Base-by-base conservation (phyloP, 2,329 filamentous ascomycete genomes). In the Ilyonectria robusta region DNA sequence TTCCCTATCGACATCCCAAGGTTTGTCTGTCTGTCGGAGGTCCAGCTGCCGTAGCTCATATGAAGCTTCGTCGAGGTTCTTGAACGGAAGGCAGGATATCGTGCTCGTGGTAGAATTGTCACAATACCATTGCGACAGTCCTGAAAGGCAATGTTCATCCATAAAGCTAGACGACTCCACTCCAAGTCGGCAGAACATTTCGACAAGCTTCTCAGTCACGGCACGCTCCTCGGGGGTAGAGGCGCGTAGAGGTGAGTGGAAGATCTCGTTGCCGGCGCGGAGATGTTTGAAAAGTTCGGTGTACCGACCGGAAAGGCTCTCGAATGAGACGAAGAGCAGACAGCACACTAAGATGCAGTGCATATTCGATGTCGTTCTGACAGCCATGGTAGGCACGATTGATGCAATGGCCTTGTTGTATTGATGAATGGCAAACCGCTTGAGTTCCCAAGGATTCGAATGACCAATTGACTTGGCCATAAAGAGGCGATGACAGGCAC, bases 251-350 rank as follows among this genome's bases (percentile, higher is more conserved):
- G 62, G 70, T 7, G 66, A 66, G 3, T 58, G 61, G 2, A 72
- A 63, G 0, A 76, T 35, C n/a, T 47, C 46, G 0, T 58, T 67
- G 11, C 73, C 73, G 0, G 70, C 70, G 4, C 67, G 61, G 2
- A 76, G 70, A 17, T 76, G 74, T 13, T 64, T 64, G 17, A 75
- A 50, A 0, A 70, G 68, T 33, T 76, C 73, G 0, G 66, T 56
- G 40, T 76, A 75, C 3, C 71, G 64, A 10, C 73, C 74, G 1
- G 65, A 68, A 21, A 76, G 66, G 2, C 70, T 54, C 50, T 76
- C 74, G 8, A 75, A 70, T 0, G 72, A 73, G 2, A 76, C 61
- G 7, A 76, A 75, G 1, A 76, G 21, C 0, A 76, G 44, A 31
- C 74, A 76, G 23, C 72, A 72, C 1, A 75, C 64, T 0, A 73